A percentile compares a stretch with the other conserved stretches of the same genome.
phyloP scores from a whole-genome alignment of 345 rosid species.

The Lagerstroemia speciosa region DNA sequence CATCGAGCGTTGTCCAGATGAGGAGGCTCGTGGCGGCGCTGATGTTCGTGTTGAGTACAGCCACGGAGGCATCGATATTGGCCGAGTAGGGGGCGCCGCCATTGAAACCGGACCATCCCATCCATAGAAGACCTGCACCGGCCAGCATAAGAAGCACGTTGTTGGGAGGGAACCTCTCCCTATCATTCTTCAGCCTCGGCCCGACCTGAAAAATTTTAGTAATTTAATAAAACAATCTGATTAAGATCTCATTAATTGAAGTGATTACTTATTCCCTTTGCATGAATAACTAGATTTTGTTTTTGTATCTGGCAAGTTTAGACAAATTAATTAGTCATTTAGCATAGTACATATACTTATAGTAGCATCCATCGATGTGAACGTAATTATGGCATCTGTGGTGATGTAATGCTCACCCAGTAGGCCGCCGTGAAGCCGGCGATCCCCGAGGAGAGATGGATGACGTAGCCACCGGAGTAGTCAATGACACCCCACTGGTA shows the following conservation, averaged over 20 bases:
- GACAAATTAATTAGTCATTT: background rate
- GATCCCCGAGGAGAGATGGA: conserved; percentile 72
- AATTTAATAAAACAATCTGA: background rate
- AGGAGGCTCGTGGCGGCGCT: conserved; percentile 89
- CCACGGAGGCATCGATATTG: conserved; percentile 55
- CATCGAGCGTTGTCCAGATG: conserved; percentile 83
- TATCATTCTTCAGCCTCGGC: conserved; percentile 64
- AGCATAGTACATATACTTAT: background rate
- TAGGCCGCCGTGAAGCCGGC: conserved; percentile 74
- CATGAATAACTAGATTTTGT: background rate
- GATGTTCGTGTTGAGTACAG: conserved; percentile 71
- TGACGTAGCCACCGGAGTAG: conserved; percentile 77
- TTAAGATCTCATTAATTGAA: background rate
- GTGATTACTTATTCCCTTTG: background rate
- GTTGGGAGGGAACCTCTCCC: conserved; percentile 90
- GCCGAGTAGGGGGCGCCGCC: conserved; percentile 96
- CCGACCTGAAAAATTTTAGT: conserved; percentile 54
- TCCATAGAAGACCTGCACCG: conserved; percentile 87
- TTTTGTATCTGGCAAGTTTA: background rate
- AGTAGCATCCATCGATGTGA: background rate
- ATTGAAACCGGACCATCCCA: conserved; percentile 98
- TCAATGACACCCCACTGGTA: conserved; percentile 79
- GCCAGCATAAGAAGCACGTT: conserved; percentile 87
- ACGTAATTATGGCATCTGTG: background rate
- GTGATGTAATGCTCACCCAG: conserved; percentile 32